Percentiles rank a stretch among this genome's conserved stretches.
These are phyloP conservation scores for Tephrocybe sp. DNA, from an alignment of 768 basidiomycete species.

Conservation along the genomic window DNA sequence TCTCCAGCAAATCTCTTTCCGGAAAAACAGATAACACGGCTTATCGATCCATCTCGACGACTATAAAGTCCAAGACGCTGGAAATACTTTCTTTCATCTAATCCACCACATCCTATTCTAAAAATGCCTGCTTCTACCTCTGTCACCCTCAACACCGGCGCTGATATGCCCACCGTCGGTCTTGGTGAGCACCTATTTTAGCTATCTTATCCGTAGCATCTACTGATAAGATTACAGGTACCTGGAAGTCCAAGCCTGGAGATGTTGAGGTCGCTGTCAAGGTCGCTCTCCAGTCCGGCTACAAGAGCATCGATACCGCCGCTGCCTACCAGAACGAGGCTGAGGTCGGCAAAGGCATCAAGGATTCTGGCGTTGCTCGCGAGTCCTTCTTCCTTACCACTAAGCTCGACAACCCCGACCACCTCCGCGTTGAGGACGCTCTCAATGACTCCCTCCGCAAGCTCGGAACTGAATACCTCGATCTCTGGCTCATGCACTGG, in stretches of 20 bases:
- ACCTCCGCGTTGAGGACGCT: conserved; percentile 55
- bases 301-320: conserved; percentile 72
- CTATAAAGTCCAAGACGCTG: conserved; percentile 3
- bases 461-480: conserved; percentile 74
- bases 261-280: conserved; percentile 73
- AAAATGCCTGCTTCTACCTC: conserved; percentile 47
- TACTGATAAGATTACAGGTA: conserved; percentile 40
- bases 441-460: conserved; percentile 65
- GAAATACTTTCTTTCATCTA: conserved; percentile 1
- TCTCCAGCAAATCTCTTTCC: not conserved
- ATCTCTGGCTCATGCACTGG: conserved; percentile 86
- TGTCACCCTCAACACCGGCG: conserved; percentile 73
- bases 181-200: conserved; percentile 43
- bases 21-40: conserved; percentile 17
- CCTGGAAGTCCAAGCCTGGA: conserved; percentile 74
- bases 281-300: conserved; percentile 70
- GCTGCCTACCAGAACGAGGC: conserved; percentile 70
- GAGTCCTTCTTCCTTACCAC: conserved; percentile 78
- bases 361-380: conserved; percentile 68
- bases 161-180: conserved; percentile 72
- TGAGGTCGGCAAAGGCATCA: conserved; percentile 82
- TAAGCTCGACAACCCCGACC: conserved; percentile 65
- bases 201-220: not conserved
- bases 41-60: conserved; percentile 14
- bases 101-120: not conserved